Evolutionary conservation across 1,284 basidiomycete genomes (phyloP).

Genomic region (Exobasidium cylindrosporum): DNA sequence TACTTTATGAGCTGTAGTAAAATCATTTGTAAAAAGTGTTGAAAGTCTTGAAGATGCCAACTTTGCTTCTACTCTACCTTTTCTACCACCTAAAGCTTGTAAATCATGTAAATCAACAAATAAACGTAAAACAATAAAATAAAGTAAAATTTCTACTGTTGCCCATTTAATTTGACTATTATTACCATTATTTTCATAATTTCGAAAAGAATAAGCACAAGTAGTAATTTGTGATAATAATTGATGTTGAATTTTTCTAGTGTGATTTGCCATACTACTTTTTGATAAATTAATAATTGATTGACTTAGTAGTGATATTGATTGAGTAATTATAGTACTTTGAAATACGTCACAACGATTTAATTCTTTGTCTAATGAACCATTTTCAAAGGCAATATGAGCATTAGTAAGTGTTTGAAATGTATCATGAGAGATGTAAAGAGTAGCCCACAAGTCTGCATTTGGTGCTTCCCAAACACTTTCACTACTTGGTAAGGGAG

Average conservation of each 20-base stretch:
- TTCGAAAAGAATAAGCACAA: too few relatives aligned
- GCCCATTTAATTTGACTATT: background rate
- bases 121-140: slow-evolving; percentile 7
- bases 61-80: background rate
- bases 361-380: background rate
- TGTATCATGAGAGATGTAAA: background rate
- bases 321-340: background rate
- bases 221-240: background rate
- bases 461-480: slow-evolving; percentile 5
- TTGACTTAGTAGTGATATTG: slow-evolving; percentile 1
- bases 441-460: background rate
- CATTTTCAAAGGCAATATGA: background rate
- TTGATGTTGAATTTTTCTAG: background rate
- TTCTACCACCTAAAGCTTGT: slow-evolving; percentile 1
- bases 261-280: background rate
- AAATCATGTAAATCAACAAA: slow-evolving; percentile 3
- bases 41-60: background rate
- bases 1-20: background rate
- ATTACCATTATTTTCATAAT: background rate
- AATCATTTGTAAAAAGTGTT: background rate
- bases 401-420: background rate
- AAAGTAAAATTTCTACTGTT: background rate
- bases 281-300: background rate
- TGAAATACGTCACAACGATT: slow-evolving; percentile 5
- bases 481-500: slow-evolving; percentile 5